A percentile compares a stretch with the other conserved stretches of the same genome.
Evolutionary conservation across 805 yeast species (phyloP).

Genomic region (Kuraishia hungarica): DNA sequence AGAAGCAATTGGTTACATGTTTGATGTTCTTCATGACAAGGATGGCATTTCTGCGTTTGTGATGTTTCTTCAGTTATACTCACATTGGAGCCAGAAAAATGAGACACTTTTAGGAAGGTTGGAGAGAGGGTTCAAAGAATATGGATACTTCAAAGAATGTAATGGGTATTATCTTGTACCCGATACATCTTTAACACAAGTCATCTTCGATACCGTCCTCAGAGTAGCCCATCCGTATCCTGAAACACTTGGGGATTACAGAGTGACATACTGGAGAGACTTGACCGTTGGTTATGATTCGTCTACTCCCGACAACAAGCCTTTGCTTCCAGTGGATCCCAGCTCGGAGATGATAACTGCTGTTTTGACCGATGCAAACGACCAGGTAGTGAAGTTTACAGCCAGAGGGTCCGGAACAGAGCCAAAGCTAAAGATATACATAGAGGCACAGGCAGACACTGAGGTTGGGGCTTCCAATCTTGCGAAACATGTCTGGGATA

Average conservation of each 20-base stretch:
- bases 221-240: conserved; percentile 30
- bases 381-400: conserved; percentile 57
- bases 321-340: conserved; percentile 63
- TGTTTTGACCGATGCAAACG: conserved; percentile 20
- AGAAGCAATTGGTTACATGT: conserved; percentile 96
- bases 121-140: conserved; percentile 47
- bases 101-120: conserved; percentile 40
- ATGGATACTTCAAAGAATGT: conserved; percentile 77
- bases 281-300: conserved; percentile 79
- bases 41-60: conserved; percentile 84
- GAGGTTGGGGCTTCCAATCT: conserved; percentile 38
- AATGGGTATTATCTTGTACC: conserved; percentile 79
- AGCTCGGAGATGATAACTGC: conserved; percentile 81
- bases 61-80: conserved; percentile 65
- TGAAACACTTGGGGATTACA: conserved; percentile 42
- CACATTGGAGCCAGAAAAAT: conserved; percentile 33
- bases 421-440: conserved; percentile 86
- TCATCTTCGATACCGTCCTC: conserved; percentile 44
- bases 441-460: conserved; percentile 57
- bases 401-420: conserved; percentile 95
- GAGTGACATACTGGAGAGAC: conserved; percentile 69
- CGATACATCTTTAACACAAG: conserved; percentile 39
- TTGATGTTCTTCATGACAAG: conserved; percentile 75
- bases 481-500: conserved; percentile 63
- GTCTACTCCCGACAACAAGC: conserved; percentile 44